Conservation (phyloP, 2,329 filamentous ascomycete genomes). For the Thielaviopsis punctulata region DNA sequence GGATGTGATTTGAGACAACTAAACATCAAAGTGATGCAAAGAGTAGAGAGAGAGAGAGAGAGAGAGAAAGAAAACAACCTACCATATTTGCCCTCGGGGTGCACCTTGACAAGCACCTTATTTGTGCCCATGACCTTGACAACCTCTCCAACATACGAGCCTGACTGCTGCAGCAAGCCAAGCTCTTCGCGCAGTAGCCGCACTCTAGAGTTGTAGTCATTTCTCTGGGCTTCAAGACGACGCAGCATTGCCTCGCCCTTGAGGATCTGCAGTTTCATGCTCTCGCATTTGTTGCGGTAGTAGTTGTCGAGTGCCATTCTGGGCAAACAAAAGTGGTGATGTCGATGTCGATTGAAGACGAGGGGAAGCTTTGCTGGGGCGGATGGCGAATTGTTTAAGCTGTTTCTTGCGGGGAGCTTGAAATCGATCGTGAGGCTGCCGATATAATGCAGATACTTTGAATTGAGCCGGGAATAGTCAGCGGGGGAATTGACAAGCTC, state of each 20-base stretch:
- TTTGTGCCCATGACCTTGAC: slow-evolving; percentile 99
- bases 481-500: not conserved
- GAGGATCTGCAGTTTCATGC: slow-evolving; percentile 99
- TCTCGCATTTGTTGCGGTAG: slow-evolving; percentile 99
- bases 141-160: slow-evolving; percentile 97
- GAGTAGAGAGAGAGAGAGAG: slow-evolving; percentile 8
- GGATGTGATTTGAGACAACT: not conserved
- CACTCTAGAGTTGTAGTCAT: slow-evolving; percentile 98
- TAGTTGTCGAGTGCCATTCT: slow-evolving; percentile 98
- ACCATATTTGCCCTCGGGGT: slow-evolving; percentile 99
- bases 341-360: not conserved
- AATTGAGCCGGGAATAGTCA: not conserved
- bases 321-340: not conserved
- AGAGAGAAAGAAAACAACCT: slow-evolving; percentile 19
- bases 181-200: slow-evolving; percentile 89
- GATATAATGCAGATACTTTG: not conserved
- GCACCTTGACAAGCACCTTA: slow-evolving; percentile 97
- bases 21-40: no score
- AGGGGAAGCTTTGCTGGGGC: not conserved
- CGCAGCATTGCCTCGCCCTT: slow-evolving; percentile 92
- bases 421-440: not conserved
- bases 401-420: not conserved
- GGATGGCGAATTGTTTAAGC: not conserved
- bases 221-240: slow-evolving; percentile 89
- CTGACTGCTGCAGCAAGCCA: slow-evolving; percentile 86